Conservation (phyloP, 2,329 filamentous ascomycete genomes). For the Botrytis hyacinthi region DNA sequence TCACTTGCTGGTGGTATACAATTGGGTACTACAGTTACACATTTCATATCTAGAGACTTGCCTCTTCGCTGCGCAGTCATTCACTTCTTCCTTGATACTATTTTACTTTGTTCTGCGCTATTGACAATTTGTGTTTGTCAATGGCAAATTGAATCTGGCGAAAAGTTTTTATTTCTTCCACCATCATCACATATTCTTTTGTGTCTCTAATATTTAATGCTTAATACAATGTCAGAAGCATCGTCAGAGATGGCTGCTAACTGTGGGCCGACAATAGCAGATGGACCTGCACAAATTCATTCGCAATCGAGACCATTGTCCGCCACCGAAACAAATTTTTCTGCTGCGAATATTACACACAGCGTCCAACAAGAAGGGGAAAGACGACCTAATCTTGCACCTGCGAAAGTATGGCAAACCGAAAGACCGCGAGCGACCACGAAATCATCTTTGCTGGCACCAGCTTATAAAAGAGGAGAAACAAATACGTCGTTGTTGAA, state of each 20-base stretch:
- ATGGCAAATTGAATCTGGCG: neutral
- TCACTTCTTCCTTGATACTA: neutral
- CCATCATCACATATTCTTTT: neutral
- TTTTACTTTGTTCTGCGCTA: no score
- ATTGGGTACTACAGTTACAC: neutral
- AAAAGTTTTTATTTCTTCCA: neutral
- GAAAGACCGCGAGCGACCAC: conserved; percentile 29
- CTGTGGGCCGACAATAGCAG: neutral
- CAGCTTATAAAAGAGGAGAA: conserved; percentile 25
- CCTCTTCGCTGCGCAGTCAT: neutral
- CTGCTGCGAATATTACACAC: neutral
- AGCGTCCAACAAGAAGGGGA: neutral
- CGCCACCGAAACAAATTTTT: neutral
- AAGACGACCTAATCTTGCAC: conserved; percentile 8
- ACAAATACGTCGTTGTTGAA: conserved; percentile 33
- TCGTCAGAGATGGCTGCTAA: conserved; percentile 8
- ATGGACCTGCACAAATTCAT: neutral
- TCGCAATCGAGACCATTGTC: conserved; percentile 5
- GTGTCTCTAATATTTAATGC: conserved; percentile 6
- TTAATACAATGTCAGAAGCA: neutral
- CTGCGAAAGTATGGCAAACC: conserved; percentile 30
- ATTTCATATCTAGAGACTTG: neutral
- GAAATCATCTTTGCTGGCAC: conserved; percentile 24
- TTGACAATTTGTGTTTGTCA: neutral
- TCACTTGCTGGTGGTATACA: neutral